These are phyloP conservation scores for Gymnopilus junonius DNA, from an alignment of 768 basidiomycete species.

Conservation along the genomic window DNA sequence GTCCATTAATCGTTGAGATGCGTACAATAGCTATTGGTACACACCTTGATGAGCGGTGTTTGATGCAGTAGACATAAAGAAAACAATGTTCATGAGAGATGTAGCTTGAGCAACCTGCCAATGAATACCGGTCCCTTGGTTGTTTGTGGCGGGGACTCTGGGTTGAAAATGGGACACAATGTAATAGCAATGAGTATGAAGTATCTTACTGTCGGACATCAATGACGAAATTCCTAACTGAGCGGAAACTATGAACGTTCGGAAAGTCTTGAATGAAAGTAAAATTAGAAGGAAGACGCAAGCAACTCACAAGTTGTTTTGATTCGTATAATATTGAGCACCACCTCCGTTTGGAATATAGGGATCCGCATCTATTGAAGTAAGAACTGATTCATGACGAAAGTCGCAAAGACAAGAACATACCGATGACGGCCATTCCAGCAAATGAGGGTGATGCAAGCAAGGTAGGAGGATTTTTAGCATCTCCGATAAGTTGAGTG, in stretches of 20 bases:
- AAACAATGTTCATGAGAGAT: conserved; percentile 71
- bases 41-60: conserved; percentile 72
- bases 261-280: not conserved
- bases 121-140: conserved; percentile 72
- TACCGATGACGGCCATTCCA: conserved; percentile 80
- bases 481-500: conserved; percentile 79
- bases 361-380: conserved; percentile 65
- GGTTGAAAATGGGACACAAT: not conserved
- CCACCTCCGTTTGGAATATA: conserved; percentile 65
- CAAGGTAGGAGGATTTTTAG: conserved; percentile 67
- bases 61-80: conserved; percentile 68
- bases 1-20: not conserved
- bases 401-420: conserved; percentile 2
- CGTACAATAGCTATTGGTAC: not conserved
- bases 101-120: conserved; percentile 88
- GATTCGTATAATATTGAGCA: conserved; percentile 64
- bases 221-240: conserved; percentile 76
- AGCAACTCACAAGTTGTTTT: conserved; percentile 68
- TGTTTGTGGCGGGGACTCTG: conserved; percentile 54
- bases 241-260: conserved; percentile 55
- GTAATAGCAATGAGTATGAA: not conserved
- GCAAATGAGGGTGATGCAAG: conserved; percentile 63
- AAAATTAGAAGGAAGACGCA: not conserved
- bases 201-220: conserved; percentile 52
- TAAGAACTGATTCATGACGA: not conserved